Base-by-base conservation (phyloP, 2,329 filamentous ascomycete species). In the Xylaria multiplex region DNA sequence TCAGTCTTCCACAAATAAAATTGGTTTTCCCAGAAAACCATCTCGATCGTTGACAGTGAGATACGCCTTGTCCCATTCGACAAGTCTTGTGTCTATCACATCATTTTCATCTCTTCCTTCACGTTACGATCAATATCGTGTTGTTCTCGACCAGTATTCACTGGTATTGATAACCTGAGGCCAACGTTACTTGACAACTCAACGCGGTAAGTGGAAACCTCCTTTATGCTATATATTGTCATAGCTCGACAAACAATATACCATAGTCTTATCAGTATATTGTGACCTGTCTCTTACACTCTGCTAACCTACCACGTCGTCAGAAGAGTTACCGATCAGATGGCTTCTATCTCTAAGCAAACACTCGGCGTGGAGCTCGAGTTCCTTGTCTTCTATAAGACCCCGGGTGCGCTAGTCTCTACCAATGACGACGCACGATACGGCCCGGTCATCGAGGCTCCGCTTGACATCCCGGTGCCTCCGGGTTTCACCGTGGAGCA, bases 361-460 rank as follows among this genome's bases (percentile, higher is more conserved):
- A 66, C 64, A 3, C 11, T 62, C 24, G 64, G 64, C 2, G 24
- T 66, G 9, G 59, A 66, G 37, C 64, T 66, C 16, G 64, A 66
- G 35, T 59, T 66, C 22, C 32, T 66, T 1, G 43, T 66, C 2
- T 66, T 66, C 22, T 63, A 66, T 30, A 56, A 37, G 16, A 60
- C 49, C 11, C 14, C 13, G 1, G 22, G 27, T 5, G 2, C 48
- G n/a, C 55, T 16, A 3, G 13, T 52, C 9, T n/a, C 50, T 1
- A 13, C 32, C 13, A 19, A 40, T 11, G 37, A 62, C 13, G 19
- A 19, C 7, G 24, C 22, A 7, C 16, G 45, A 27, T 58, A 63
- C 14, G 48, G 64, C 6, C 64, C 59, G 13, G 22, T 59, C 19
- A 16, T 55, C 35, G 11, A 50, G 13, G 40, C 32, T 5, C 58